Conservation (phyloP, 2,329 filamentous ascomycete species). For the Raffaelea ambrosiae region DNA sequence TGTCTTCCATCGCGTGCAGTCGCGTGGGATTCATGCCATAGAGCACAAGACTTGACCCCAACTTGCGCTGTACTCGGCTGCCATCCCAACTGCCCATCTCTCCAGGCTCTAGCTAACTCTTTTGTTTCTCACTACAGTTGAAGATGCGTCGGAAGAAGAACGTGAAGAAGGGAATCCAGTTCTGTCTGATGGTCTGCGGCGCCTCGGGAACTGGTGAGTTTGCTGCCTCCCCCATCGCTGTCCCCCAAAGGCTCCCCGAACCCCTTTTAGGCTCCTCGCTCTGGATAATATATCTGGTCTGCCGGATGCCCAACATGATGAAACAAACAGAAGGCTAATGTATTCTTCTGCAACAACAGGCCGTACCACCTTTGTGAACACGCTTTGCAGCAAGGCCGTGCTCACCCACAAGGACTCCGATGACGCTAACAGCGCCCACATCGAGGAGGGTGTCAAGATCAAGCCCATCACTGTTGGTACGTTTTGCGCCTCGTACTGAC, state of each 20-base stretch:
- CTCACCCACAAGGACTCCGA: conserved; percentile 88
- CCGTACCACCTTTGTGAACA: conserved; percentile 98
- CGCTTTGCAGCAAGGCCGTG: conserved; percentile 90
- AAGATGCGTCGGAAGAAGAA: conserved; percentile 98
- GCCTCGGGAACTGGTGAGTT: conserved; percentile 90
- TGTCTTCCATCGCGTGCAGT: not conserved
- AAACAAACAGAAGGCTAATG: conserved; percentile 8
- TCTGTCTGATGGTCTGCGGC: conserved; percentile 99
- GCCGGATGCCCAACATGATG: not conserved
- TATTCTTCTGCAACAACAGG: conserved; percentile 42
- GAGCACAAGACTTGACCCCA: too few species aligned
- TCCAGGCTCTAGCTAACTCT: conserved; percentile 15
- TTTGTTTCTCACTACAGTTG: conserved; percentile 44
- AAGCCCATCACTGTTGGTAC: conserved; percentile 94
- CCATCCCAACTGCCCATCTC: not conserved
- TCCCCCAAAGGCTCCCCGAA: not conserved
- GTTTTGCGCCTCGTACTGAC: not conserved
- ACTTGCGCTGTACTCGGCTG: too few species aligned
- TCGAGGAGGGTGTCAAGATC: conserved; percentile 97
- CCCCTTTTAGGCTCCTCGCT: conserved; percentile 6
- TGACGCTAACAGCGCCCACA: conserved; percentile 76
- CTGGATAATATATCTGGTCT: not conserved
- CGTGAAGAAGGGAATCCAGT: conserved; percentile 99
- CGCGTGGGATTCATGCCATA: too few species aligned
- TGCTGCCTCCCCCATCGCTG: conserved; percentile 4